Evolutionary conservation across 2,329 filamentous ascomycete species (phyloP), one percentile per base, ranked within the genome.

Genomic region (Drechslerella coelobrocha): DNA sequence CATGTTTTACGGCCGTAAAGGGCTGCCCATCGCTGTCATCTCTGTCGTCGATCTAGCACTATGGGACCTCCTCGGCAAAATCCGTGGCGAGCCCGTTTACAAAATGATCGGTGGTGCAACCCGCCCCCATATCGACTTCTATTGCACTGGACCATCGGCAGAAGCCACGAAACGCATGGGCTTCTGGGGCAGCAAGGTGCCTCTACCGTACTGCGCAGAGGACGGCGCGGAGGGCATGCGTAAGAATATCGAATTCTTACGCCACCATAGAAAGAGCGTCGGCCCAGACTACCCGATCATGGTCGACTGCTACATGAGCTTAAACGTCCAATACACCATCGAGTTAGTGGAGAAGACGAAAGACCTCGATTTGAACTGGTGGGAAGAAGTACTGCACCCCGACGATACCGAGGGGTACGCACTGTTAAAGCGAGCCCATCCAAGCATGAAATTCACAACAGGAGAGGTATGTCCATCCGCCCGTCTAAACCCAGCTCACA

Each of bases 1-100:
- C 75, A 95, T 96, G 90, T 97, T 96, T 83, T 97, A 97, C 78
- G 92, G 92, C 72, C 88, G 92, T 74, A 97, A 97, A 80, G 92
- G 92, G 50, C 86, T 97, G 1, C 89, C 92, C 1, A 85, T 93
- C 9, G 92, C 92, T 57, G 89, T 95, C 77, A 97, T 97, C 77
- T 96, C 91, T 1, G 92, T 96, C 73, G 94, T 97, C 76, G 92
- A 97, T 77, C 84, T 97, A 45, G 92, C 92, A 2, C 80, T 97
- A 41, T 97, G 92, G 92, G 92, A 97, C 82, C 83, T 97, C 43
- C 81, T 95, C 3, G 92, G 92, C 74, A 96, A 97, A 83, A 85
- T 97, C 73, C 86, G 92, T 74, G 90, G 91, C 74, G 92, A 97
- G 81, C 92, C 92, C 9, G 92, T 97, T 43, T 97, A 96, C 83